Evolutionary conservation across 2,329 filamentous ascomycete species (phyloP).

Genomic region (Cucurbitaria berberidis): DNA sequence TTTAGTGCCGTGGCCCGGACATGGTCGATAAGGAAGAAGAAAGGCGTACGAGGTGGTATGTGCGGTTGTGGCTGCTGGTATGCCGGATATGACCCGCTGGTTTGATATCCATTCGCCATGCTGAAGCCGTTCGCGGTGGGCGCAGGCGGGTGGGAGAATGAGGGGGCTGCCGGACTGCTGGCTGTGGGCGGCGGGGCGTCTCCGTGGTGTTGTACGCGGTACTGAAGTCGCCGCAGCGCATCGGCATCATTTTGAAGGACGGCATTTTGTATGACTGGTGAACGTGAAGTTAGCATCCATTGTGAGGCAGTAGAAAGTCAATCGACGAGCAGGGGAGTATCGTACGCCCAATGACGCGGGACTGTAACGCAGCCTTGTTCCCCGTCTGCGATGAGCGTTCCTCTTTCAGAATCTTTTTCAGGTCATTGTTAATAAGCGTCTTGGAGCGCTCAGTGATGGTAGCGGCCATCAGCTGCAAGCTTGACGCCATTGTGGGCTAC

Average conservation of each 20-base stretch:
- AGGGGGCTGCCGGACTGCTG: slow-evolving; percentile 24
- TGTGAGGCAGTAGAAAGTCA: neutral
- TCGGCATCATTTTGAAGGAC: slow-evolving; percentile 43
- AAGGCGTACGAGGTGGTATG: slow-evolving; percentile 23
- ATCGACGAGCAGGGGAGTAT: slow-evolving; percentile 34
- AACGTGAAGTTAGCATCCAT: slow-evolving; percentile 25
- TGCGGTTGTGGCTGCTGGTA: slow-evolving; percentile 24
- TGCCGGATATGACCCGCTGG: slow-evolving; percentile 11
- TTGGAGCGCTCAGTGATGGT: slow-evolving; percentile 56
- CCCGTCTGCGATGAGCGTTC: slow-evolving; percentile 76
- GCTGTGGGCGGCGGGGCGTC: slow-evolving; percentile 36
- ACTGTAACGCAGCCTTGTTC: slow-evolving; percentile 82
- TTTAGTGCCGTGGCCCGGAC: slow-evolving; percentile 12
- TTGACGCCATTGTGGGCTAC: slow-evolving; percentile 38
- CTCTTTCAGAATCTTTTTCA: slow-evolving; percentile 76
- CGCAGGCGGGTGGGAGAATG: slow-evolving; percentile 22
- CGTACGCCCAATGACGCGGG: slow-evolving; percentile 79
- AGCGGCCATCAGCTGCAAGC: slow-evolving; percentile 50
- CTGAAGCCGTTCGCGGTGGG: slow-evolving; percentile 29
- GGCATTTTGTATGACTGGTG: slow-evolving; percentile 49
- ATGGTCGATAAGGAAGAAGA: neutral
- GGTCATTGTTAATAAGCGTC: slow-evolving; percentile 66
- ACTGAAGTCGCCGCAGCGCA: slow-evolving; percentile 47
- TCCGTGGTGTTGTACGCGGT: slow-evolving; percentile 52
- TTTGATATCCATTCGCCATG: slow-evolving; percentile 29